A percentile compares a stretch with the other conserved stretches of the same genome.
Evolutionary conservation across 2,329 filamentous ascomycete genomes (phyloP).

Genomic region (Drechslerella coelobrocha): DNA sequence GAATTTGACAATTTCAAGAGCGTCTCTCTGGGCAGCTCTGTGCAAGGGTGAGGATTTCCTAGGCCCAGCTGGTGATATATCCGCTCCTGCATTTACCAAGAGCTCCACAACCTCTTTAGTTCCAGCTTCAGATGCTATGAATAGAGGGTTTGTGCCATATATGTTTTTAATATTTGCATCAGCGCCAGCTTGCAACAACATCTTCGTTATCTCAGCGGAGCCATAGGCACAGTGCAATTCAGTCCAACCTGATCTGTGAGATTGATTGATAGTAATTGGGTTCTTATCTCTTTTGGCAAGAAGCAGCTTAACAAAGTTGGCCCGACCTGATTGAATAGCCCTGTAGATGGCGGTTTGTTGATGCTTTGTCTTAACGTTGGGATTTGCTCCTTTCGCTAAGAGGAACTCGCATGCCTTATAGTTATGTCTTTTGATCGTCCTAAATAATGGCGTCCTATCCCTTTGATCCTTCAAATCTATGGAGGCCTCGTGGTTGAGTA

Average conservation of each 20-base stretch:
- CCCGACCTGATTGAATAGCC: background rate
- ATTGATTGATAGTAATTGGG: background rate
- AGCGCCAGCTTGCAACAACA: background rate
- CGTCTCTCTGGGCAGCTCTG: background rate
- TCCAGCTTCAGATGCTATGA: background rate
- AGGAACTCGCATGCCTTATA: constrained; percentile 1
- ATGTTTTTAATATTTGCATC: background rate
- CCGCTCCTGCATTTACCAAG: background rate
- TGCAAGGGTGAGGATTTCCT: background rate
- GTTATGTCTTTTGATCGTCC: background rate
- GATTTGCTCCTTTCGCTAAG: background rate
- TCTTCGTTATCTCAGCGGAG: background rate
- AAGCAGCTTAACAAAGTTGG: background rate
- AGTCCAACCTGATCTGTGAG: background rate
- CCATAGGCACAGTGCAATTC: background rate
- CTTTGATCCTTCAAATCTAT: background rate
- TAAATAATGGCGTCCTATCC: background rate
- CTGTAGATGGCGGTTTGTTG: constrained; percentile 4
- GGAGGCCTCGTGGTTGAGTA: background rate
- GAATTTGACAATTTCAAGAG: background rate
- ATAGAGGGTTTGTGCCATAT: background rate
- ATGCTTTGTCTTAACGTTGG: background rate
- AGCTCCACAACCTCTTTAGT: background rate
- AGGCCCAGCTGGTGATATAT: background rate
- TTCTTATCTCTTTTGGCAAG: background rate